These are phyloP conservation scores for Zygnema cylindricum DNA, from an alignment of 139 green algal genomes.

Conservation along the genomic window DNA sequence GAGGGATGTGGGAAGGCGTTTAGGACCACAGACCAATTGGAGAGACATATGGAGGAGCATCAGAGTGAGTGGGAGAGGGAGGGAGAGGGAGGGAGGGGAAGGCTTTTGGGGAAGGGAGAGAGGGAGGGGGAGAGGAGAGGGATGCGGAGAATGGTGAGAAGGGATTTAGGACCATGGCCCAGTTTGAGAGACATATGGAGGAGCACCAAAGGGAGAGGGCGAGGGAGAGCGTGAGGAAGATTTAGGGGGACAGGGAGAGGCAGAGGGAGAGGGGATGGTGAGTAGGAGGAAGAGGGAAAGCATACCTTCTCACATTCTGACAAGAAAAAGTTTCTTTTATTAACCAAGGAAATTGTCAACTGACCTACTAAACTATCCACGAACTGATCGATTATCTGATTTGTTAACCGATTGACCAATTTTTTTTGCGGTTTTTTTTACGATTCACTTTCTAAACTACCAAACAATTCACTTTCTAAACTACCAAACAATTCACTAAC, in stretches of 20 bases:
- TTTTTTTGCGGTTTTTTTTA: too few species aligned
- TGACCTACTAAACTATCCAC: too few species aligned
- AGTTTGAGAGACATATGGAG: background rate
- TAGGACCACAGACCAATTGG: background rate
- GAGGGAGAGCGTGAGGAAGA: background rate
- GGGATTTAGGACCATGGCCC: background rate
- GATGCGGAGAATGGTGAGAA: background rate
- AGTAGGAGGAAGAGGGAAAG: background rate
- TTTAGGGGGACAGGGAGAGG: background rate
- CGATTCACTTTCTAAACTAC: too few species aligned
- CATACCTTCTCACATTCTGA: too few species aligned
- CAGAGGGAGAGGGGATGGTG: too few species aligned
- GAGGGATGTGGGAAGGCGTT: background rate
- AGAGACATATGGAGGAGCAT: slow-evolving; percentile 6
- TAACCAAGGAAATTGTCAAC: too few species aligned
- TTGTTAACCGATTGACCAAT: too few species aligned
- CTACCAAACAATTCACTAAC: background rate
- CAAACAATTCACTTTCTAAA: too few species aligned
- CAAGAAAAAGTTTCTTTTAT: too few species aligned
- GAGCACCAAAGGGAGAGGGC: background rate
- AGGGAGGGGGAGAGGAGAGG: background rate
- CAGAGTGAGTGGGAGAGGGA: background rate
- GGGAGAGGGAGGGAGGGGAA: background rate
- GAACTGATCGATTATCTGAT: too few species aligned
- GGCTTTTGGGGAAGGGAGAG: background rate